phyloP scores from a whole-genome alignment of 139 green algal species.

The Tetradesmus obliquus region DNA sequence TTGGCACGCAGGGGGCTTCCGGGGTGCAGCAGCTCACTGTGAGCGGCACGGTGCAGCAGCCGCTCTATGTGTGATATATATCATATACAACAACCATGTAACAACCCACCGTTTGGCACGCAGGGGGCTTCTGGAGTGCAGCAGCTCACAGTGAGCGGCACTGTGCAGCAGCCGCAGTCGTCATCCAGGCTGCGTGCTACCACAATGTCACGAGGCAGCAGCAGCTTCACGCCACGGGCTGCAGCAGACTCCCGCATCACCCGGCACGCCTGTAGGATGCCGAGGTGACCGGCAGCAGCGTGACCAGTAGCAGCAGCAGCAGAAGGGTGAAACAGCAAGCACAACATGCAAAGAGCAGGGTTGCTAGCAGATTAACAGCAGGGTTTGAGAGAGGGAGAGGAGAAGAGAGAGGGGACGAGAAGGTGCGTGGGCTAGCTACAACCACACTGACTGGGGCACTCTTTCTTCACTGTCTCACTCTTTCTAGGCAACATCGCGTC shows the following conservation, averaged over 20 bases:
- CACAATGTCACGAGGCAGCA: conserved; percentile 66
- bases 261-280: conserved; percentile 42
- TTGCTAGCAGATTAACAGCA: too few relatives aligned
- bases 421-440: too few relatives aligned
- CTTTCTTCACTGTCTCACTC: not conserved
- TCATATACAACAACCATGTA: not conserved
- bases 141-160: conserved; percentile 55
- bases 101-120: conserved; percentile 47
- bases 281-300: not conserved
- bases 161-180: conserved; percentile 28
- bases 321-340: not conserved
- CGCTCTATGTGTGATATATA: not conserved
- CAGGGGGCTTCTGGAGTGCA: conserved; percentile 58
- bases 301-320: not conserved
- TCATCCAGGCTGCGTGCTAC: conserved; percentile 52
- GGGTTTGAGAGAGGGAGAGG: too few relatives aligned
- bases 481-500: too few relatives aligned
- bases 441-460: too few relatives aligned
- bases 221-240: conserved; percentile 52
- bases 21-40: conserved; percentile 58
- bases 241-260: conserved; percentile 51
- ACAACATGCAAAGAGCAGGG: too few relatives aligned
- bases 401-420: too few relatives aligned
- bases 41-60: conserved; percentile 45
- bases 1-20: conserved; percentile 55